Conservation (phyloP, 495 filamentous ascomycete genomes). For the Peziza echinospora region DNA sequence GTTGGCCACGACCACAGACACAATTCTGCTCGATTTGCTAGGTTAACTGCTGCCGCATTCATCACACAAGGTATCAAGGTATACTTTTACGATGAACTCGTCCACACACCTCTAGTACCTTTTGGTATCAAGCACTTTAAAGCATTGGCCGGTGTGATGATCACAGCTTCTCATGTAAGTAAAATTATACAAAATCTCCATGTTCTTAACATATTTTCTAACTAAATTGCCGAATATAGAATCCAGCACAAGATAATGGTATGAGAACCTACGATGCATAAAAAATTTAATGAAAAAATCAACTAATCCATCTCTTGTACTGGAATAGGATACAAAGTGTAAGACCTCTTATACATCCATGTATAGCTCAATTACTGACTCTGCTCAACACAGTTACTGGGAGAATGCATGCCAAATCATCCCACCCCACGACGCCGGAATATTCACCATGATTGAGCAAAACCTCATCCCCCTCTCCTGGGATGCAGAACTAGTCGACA, state of each 20-base stretch:
- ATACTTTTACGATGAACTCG: conserved; percentile 33
- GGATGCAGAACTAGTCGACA: conserved; percentile 26
- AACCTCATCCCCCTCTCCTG: conserved; percentile 35
- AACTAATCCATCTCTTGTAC: conserved; percentile 4
- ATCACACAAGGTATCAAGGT: conserved; percentile 38
- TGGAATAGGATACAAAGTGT: conserved; percentile 40
- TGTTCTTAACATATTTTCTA: not conserved
- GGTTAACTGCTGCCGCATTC: conserved; percentile 43
- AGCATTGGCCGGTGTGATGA: conserved; percentile 47
- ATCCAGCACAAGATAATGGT: conserved; percentile 45
- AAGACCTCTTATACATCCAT: conserved; percentile 4
- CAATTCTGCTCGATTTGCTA: conserved; percentile 42
- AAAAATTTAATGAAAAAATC: not conserved
- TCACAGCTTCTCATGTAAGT: conserved; percentile 29
- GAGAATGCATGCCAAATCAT: conserved; percentile 51
- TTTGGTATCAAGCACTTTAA: conserved; percentile 36
- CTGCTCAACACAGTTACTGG: conserved; percentile 27
- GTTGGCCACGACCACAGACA: conserved; percentile 49
- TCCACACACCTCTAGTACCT: conserved; percentile 47
- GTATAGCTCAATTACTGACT: conserved; percentile 11
- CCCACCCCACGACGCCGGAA: conserved; percentile 38
- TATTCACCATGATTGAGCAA: conserved; percentile 35
- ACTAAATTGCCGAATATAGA: conserved; percentile 23
- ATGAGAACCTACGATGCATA: conserved; percentile 12
- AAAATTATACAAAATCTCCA: conserved; percentile 24